phyloP scores from a whole-genome alignment of 345 rosid genomes.

The Melaleuca alternifolia region DNA sequence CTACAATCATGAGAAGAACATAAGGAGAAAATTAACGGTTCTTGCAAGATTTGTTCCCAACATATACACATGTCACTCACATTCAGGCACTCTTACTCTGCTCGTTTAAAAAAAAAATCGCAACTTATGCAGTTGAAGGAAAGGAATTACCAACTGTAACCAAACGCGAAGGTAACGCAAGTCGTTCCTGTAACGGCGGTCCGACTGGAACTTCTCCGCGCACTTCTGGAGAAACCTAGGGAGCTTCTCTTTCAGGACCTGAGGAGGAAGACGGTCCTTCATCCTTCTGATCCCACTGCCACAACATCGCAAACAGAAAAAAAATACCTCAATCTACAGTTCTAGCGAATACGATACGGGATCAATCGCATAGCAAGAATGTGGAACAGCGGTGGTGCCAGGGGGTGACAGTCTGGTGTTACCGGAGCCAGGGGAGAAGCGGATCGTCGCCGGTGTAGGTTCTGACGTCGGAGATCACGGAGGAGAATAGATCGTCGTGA shows the following conservation, averaged over 20 bases:
- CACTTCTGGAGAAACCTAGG: constrained; percentile 90
- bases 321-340: neutral
- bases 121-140: neutral
- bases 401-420: neutral
- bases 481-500: constrained; percentile 42
- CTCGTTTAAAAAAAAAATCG: neutral
- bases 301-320: neutral
- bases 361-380: neutral
- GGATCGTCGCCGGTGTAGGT: constrained; percentile 75
- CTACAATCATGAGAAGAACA: neutral
- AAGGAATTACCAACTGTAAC: constrained; percentile 60
- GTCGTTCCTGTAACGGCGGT: constrained; percentile 69
- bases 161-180: constrained; percentile 82
- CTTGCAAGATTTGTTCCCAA: neutral
- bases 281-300: constrained; percentile 53
- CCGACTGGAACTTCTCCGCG: constrained; percentile 56
- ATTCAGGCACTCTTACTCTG: neutral
- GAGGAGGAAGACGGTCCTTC: constrained; percentile 48
- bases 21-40: neutral
- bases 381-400: neutral
- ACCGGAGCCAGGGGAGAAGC: constrained; percentile 94
- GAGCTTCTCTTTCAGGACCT: constrained; percentile 54
- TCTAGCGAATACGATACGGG: neutral
- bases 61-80: neutral
- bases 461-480: constrained; percentile 68